phyloP scores from a whole-genome alignment of 352 stramenopile species.

The Saprolegnia parasitica region DNA sequence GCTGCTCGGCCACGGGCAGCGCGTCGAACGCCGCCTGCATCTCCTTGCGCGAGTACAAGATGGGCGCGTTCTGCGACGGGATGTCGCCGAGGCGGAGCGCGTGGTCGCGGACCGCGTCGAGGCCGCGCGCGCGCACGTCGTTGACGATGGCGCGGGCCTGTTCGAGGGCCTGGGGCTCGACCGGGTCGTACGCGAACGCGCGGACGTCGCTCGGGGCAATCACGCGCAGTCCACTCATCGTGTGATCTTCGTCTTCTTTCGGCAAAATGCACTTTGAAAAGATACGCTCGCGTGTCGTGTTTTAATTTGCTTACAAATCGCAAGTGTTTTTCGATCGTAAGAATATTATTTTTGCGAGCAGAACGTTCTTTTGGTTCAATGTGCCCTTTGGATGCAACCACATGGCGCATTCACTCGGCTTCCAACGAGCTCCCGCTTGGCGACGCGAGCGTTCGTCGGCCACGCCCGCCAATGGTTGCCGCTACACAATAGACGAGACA shows the following conservation, averaged over 20 bases:
- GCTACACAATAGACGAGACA: too few relatives aligned
- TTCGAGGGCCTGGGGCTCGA: slow-evolving; percentile 54
- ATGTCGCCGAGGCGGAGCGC: slow-evolving; percentile 67
- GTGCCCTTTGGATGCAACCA: neutral
- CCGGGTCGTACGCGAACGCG: slow-evolving; percentile 75
- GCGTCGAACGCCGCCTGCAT: slow-evolving; percentile 82
- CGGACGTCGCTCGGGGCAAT: slow-evolving; percentile 61
- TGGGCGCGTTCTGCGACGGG: slow-evolving; percentile 34
- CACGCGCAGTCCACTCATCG: neutral
- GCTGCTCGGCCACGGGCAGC: slow-evolving; percentile 63
- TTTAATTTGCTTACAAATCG: neutral
- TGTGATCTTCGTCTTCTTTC: slow-evolving; percentile 10
- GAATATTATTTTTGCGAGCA: neutral
- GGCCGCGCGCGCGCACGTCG: slow-evolving; percentile 51
- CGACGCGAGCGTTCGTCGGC: too few relatives aligned
- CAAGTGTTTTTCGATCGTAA: neutral
- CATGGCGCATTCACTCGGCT: neutral
- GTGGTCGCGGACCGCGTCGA: slow-evolving; percentile 48
- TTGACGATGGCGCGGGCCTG: slow-evolving; percentile 64
- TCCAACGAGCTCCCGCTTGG: too few relatives aligned
- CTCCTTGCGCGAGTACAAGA: slow-evolving; percentile 54
- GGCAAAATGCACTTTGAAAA: neutral
- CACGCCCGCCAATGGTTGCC: too few relatives aligned
- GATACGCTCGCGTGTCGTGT: neutral
- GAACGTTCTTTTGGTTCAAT: slow-evolving; percentile 1